Evolutionary conservation across 768 basidiomycete genomes (phyloP).

Genomic region (Scleroderma citrinum): DNA sequence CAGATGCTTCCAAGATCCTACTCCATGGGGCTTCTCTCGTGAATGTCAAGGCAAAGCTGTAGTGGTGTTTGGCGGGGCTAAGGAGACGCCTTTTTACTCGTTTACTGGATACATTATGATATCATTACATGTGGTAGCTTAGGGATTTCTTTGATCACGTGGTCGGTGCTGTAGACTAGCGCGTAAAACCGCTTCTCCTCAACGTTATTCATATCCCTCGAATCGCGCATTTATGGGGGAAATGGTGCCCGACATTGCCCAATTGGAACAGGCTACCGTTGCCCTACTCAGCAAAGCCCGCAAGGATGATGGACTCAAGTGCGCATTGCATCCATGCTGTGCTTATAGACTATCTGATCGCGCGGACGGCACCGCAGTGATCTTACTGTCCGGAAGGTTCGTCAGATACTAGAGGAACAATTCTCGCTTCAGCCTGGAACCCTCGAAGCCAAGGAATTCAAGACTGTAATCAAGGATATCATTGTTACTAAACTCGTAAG

Average conservation of each 20-base stretch:
- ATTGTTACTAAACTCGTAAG: slow-evolving; percentile 14
- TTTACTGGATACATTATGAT: too few relatives aligned
- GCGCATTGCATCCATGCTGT: neutral
- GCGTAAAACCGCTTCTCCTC: too few relatives aligned
- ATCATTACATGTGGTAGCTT: too few relatives aligned
- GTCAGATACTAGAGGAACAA: slow-evolving; percentile 42
- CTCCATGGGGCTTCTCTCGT: slow-evolving; percentile 35
- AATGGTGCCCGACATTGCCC: slow-evolving; percentile 10
- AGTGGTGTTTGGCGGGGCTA: slow-evolving; percentile 2
- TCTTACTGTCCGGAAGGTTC: slow-evolving; percentile 45
- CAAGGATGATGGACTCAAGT: slow-evolving; percentile 17
- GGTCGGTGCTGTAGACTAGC: too few relatives aligned
- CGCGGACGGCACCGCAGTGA: slow-evolving; percentile 10
- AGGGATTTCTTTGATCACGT: too few relatives aligned
- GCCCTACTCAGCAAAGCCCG: slow-evolving; percentile 19
- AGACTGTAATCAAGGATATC: slow-evolving; percentile 36
- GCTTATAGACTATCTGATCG: neutral
- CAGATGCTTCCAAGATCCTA: slow-evolving; percentile 46
- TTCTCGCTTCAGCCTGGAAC: slow-evolving; percentile 39
- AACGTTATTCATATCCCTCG: too few relatives aligned
- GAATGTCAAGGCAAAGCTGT: slow-evolving; percentile 47
- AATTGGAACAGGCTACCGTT: slow-evolving; percentile 15
- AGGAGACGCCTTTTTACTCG: too few relatives aligned
- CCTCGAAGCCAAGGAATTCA: slow-evolving; percentile 42
- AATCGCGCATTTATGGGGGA: slow-evolving; percentile 1